Base-by-base conservation (phyloP, 1,284 basidiomycete species). In the Cutaneotrichosporon spelunceum region DNA sequence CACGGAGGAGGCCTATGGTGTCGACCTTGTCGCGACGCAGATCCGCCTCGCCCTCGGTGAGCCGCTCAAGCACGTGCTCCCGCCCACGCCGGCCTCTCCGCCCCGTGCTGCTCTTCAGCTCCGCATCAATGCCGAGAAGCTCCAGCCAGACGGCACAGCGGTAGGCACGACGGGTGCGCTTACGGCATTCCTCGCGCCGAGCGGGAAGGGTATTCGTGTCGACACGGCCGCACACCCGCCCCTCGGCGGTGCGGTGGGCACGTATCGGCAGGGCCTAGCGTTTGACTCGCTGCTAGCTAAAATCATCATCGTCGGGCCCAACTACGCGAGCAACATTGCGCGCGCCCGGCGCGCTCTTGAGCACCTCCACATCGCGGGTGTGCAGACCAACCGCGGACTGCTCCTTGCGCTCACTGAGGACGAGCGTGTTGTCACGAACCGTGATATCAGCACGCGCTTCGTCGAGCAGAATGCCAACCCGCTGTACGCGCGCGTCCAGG, bases 251-350 rank as follows among this genome's bases (percentile, higher is more conserved):
- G 52, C 52, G 3, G 44, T 48, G 3, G 53, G 52, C 3, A 42
- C 36, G 8, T 66, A 63, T 50, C 61, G 56, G 57, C 64, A 66
- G 45, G 57, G 64, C 19, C 57, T 66, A 7, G 61, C 57, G 26
- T 66, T 63, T 27, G 64, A 66, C 57, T 66, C 64, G 24, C 57
- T 66, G 7, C 61, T 66, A 10, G 64, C 61, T 33, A 66, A 66
- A 54, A 59, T 66, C 49, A 66, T 63, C 45, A 45, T 66, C 13
- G 33, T 59, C 7, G 64, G 58, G 0, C 53, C 48, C 19, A 39
- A 57, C 53, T 66, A 66, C 33, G 14, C 23, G 2, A 24, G 34
- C 19, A 61, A 57, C 1, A 39, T 66, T 21, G 39, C 39, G n/a
- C 48, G 53, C 19, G 64, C 64, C 1, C 39, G 53, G 6, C 49